Evolutionary conservation across 1,139 yeast species (phyloP).

Genomic region (Taphrina wiesneri): DNA sequence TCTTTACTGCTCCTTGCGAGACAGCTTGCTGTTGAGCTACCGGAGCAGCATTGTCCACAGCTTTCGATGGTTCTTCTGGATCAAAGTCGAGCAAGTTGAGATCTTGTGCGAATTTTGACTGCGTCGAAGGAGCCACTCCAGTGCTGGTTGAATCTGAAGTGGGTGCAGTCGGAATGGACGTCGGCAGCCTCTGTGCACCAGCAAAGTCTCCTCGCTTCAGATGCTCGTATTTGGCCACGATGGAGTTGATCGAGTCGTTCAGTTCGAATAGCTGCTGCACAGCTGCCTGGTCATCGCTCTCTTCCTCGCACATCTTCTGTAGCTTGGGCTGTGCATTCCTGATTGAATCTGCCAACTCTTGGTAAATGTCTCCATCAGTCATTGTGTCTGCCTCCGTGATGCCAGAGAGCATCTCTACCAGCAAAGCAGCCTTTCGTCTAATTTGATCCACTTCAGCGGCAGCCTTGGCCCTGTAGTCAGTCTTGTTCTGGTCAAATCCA

Average conservation of each 20-base stretch:
- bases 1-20: constrained; percentile 4
- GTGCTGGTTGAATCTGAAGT: not conserved
- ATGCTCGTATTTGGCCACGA: constrained; percentile 66
- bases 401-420: constrained; percentile 80
- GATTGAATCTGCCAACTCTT: constrained; percentile 74
- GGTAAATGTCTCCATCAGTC: constrained; percentile 55
- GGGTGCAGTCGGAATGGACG: constrained; percentile 17
- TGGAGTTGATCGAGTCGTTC: constrained; percentile 73
- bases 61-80: constrained; percentile 14
- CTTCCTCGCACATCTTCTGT: constrained; percentile 66
- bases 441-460: constrained; percentile 82
- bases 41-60: constrained; percentile 7
- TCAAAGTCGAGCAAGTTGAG: constrained; percentile 32
- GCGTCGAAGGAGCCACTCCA: constrained; percentile 7
- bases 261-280: constrained; percentile 66
- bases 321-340: constrained; percentile 86
- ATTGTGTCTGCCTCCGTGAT: constrained; percentile 57
- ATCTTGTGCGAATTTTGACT: constrained; percentile 29
- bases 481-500: constrained; percentile 63
- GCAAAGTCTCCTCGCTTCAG: constrained; percentile 62
- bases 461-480: constrained; percentile 80
- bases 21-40: constrained; percentile 10
- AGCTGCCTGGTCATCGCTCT: constrained; percentile 58
- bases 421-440: constrained; percentile 82
- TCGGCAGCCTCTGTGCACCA: constrained; percentile 59